Evolutionary conservation across 129 eudicot species (phyloP).

Genomic region (Daucus carota): DH1_v3.0 NC_030384.2:24022501-24023000

Average conservation of each 20-base stretch:
- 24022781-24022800: conserved; percentile 12
- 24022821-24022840: background rate
- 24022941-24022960: too few relatives aligned
- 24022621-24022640: conserved; percentile 57
- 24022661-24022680: conserved; percentile 42
- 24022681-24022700: conserved; percentile 29
- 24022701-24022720: conserved; percentile 23
- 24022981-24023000: conserved; percentile 45
- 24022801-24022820: background rate
- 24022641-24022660: conserved; percentile 59
- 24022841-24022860: background rate
- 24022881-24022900: background rate
- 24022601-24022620: conserved; percentile 41
- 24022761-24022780: conserved; percentile 51
- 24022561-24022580: conserved; percentile 63
- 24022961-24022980: conserved; percentile 23
- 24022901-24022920: too few relatives aligned
- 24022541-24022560: conserved; percentile 40
- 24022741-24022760: conserved; percentile 32
- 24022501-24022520: background rate
- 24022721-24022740: conserved; percentile 16
- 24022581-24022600: conserved; percentile 56
- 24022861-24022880: background rate
- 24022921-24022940: too few relatives aligned
- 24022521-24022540: background rate